Evolutionary conservation across 1,284 basidiomycete species (phyloP).

Genomic region (Rhizopogon parksii): DNA sequence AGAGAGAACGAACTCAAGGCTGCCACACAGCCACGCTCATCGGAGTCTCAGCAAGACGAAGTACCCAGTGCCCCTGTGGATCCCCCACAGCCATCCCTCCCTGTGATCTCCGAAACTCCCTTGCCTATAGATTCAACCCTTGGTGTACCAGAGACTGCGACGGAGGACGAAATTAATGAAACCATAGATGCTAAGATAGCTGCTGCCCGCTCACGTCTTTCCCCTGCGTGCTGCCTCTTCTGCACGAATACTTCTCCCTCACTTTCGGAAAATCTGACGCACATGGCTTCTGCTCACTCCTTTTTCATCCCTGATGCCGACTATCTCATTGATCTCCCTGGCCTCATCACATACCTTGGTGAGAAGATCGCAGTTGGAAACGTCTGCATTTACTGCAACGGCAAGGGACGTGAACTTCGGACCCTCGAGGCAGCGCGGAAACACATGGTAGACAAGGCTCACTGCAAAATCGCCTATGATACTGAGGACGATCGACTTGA

Average conservation of each 20-base stretch:
- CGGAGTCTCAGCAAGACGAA: not conserved
- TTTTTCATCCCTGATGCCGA: constrained; percentile 97
- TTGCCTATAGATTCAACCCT: constrained; percentile 10
- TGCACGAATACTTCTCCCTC: constrained; percentile 54
- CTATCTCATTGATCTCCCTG: constrained; percentile 79
- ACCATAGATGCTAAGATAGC: constrained; percentile 75
- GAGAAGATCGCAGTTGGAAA: constrained; percentile 94
- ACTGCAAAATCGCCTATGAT: constrained; percentile 95
- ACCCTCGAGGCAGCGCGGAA: constrained; percentile 81
- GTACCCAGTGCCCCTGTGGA: constrained; percentile 7
- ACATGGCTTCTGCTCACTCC: constrained; percentile 86
- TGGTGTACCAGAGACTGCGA: constrained; percentile 33
- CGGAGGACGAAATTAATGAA: constrained; percentile 46
- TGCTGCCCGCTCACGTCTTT: constrained; percentile 60
- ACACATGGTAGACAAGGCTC: constrained; percentile 91
- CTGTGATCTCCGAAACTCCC: not conserved
- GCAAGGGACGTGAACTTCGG: constrained; percentile 70
- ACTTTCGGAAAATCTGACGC: constrained; percentile 67
- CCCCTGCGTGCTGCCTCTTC: constrained; percentile 78
- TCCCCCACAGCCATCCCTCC: constrained; percentile 9
- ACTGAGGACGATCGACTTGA: constrained; percentile 77
- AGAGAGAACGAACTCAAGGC: constrained; percentile 70
- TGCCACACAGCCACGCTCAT: constrained; percentile 19
- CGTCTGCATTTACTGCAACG: constrained; percentile 89
- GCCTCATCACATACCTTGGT: constrained; percentile 82